Evolutionary conservation across 2,329 filamentous ascomycete genomes (phyloP), one percentile per base, ranked within the genome.

Genomic region (Bretziella fagacearum): DNA sequence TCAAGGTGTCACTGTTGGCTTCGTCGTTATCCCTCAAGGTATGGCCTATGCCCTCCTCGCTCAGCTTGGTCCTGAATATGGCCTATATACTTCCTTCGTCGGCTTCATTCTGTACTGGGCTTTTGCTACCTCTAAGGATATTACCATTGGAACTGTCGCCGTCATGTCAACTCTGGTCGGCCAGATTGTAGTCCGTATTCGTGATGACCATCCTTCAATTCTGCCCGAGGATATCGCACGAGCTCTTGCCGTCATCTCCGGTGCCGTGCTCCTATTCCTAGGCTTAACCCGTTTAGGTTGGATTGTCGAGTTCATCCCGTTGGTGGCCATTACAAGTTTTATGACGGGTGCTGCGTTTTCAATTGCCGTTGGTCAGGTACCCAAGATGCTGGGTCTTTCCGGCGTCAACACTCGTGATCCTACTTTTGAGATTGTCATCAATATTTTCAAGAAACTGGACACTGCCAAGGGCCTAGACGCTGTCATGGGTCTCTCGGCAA

Each of bases 121-220:
- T 59, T 96, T 96, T 58, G 91, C 87, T 27, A 98, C 91, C 0
- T 95, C 89, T 11, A 98, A 96, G 60, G 89, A 98, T 62, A 96
- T 98, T 58, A 95, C 89, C 7, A 96, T 96, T 48, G 89, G 89
- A 13, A 81, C 68, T 10, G 68, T 70, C 15, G 67, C 67, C 18
- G 67, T 71, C 55, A 69, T 71, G 67, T 71, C 68, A 17, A 66
- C 67, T 40, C 62, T 71, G 20, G 69, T 69, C 2, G 69, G 69
- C 17, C 65, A 67, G 52, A 64, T 71, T 35, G 64, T 71, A 11
- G 56, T 60, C 27, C 58, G 58, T 36, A 64, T 64, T 51, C 59
- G 56, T 6, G 60, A 60, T 4, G 54, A 52, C 10, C 56, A 64
- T 36, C 67, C 65, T 8, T 56, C 63, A 30, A 58, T 66, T 29